phyloP scores from a whole-genome alignment of 495 filamentous ascomycete species.

The Parachaetomium inaequale region DNA sequence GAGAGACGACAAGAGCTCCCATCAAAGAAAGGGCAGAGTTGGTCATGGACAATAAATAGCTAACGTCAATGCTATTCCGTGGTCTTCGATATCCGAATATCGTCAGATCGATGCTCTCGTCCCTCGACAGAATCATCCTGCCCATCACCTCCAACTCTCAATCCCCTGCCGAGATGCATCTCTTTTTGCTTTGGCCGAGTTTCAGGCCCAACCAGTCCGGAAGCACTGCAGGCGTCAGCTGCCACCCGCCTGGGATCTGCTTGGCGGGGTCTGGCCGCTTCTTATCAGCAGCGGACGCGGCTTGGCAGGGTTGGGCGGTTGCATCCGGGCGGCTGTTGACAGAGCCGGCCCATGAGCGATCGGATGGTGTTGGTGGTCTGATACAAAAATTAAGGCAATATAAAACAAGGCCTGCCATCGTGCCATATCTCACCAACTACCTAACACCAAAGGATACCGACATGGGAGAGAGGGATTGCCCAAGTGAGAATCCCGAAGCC shows the following conservation, averaged over 20 bases:
- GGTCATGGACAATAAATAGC: neutral
- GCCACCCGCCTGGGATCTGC: neutral
- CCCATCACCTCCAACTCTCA: neutral
- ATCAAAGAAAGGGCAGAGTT: neutral
- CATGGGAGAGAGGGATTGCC: neutral
- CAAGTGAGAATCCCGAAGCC: neutral
- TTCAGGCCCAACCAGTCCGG: slow-evolving; percentile 9
- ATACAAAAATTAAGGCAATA: too few species aligned
- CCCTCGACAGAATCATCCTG: neutral
- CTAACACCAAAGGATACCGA: slow-evolving; percentile 1
- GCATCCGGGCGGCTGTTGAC: neutral
- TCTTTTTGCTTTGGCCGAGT: neutral
- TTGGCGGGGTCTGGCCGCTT: neutral
- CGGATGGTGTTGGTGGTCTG: too few species aligned
- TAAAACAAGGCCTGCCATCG: too few species aligned
- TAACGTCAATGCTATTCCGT: neutral
- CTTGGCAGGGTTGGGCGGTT: neutral
- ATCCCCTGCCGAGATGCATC: neutral
- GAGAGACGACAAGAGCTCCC: neutral
- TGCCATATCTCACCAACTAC: neutral
- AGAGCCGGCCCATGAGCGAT: slow-evolving; percentile 8
- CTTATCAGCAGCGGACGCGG: slow-evolving; percentile 2
- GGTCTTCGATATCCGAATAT: neutral
- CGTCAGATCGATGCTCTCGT: too few species aligned
- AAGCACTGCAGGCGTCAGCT: neutral